Evolutionary conservation across 1,284 basidiomycete species (phyloP), one percentile per base, ranked within the genome.

Genomic region (Pholiota adiposa): DNA sequence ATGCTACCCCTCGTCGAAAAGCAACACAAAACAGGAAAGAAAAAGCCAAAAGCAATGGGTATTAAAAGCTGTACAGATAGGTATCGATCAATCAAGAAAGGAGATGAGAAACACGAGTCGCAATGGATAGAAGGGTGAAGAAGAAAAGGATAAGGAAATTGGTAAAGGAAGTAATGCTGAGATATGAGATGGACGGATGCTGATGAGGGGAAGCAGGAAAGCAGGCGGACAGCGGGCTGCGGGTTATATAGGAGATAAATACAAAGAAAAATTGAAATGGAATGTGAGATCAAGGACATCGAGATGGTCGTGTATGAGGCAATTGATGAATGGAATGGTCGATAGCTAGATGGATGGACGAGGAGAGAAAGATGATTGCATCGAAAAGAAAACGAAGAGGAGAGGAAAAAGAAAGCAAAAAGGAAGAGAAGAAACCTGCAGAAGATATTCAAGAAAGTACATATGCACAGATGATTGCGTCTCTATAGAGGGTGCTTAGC

Each of bases 161-260:
- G 8, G 18, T 19, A 23, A 52, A 14, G 31, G 4, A 33, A 18
- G 6, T 16, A n/a, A 40, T 18, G n/a, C 0, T 6, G n/a, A 52
- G 23, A 33, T n/a, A 52, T 43, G 38, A 43, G 8, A 19, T 29
- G 25, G 51, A 19, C 18, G 38, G 27, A 38, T 52, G 23, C 6
- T 25, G 27, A 25, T 52, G 34, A n/a, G 23, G 16, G 25, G 33
- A 43, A 19, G 40, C 12, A 31, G 23, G 27, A 43, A 16, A 43
- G 51, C 36, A 40, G n/a, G 38, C 36, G 33, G 36, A 25, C 8
- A 40, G n/a, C 36, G 31, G 19, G 21, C 19, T 38, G 16, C 51
- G n/a, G 38, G 40, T 29, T 53, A 53, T 11, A 53, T 53, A 53
- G n/a, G 38, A 9, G 51, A 53, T 53, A 53, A 53, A 53, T 53